These are phyloP conservation scores for Penicillium capsulatum DNA, from an alignment of 2,329 filamentous ascomycete genomes.

Conservation along the genomic window DNA sequence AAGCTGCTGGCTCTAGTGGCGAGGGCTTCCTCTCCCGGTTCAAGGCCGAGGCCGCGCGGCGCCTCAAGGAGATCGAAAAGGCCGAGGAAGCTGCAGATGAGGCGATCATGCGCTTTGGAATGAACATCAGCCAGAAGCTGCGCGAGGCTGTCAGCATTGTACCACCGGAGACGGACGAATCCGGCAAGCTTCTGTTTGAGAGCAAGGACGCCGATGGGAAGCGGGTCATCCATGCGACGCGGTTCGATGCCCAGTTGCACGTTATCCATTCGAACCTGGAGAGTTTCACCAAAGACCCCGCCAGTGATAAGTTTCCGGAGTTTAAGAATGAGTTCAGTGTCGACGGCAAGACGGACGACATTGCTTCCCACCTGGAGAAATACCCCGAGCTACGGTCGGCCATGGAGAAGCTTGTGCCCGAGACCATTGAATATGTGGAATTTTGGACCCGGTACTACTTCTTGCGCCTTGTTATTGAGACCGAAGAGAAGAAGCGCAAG, in stretches of 20 bases:
- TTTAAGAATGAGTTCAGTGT: slow-evolving; percentile 75
- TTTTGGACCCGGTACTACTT: slow-evolving; percentile 99
- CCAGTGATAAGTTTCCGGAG: slow-evolving; percentile 65
- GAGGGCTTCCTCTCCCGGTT: slow-evolving; percentile 71
- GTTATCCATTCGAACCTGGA: slow-evolving; percentile 84
- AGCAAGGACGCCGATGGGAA: slow-evolving; percentile 86
- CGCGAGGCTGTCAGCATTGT: slow-evolving; percentile 85
- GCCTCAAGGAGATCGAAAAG: slow-evolving; percentile 80
- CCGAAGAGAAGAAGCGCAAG: slow-evolving; percentile 79
- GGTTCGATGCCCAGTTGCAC: slow-evolving; percentile 93
- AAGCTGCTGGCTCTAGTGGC: slow-evolving; percentile 38
- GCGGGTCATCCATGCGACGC: slow-evolving; percentile 87
- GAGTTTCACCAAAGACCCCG: slow-evolving; percentile 77
- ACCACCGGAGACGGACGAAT: slow-evolving; percentile 57
- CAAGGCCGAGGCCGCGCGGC: slow-evolving; percentile 70
- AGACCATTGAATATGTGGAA: slow-evolving; percentile 76
- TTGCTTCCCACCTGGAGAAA: slow-evolving; percentile 75
- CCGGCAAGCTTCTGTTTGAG: slow-evolving; percentile 75
- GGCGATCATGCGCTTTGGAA: slow-evolving; percentile 84
- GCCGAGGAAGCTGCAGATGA: slow-evolving; percentile 97
- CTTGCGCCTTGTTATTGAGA: slow-evolving; percentile 85
- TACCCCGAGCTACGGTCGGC: slow-evolving; percentile 79
- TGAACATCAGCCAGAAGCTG: slow-evolving; percentile 83
- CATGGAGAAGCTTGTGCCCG: slow-evolving; percentile 96
- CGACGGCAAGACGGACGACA: slow-evolving; percentile 77